phyloP scores from a whole-genome alignment of 2,329 filamentous ascomycete species.

The Alternaria brassicicola region DNA sequence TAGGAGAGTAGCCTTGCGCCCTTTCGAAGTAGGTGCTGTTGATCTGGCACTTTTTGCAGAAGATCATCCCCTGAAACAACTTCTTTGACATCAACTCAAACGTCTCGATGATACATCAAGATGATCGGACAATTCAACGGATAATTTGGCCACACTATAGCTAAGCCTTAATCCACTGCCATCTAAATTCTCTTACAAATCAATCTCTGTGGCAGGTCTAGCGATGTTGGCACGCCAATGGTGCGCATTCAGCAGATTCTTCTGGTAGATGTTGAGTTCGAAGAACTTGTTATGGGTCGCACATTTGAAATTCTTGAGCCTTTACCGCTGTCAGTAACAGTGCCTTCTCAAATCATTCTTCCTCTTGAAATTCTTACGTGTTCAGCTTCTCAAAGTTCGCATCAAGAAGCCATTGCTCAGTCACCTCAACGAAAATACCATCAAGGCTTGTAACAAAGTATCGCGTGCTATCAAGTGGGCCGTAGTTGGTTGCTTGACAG shows the following conservation, averaged over 20 bases:
- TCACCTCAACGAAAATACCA: slow-evolving; percentile 43
- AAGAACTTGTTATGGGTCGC: slow-evolving; percentile 55
- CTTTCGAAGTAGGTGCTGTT: no score
- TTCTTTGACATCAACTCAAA: no score
- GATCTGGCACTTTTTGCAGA: no score
- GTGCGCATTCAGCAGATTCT: slow-evolving; percentile 54
- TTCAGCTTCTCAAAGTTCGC: slow-evolving; percentile 56
- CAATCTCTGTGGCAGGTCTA: slow-evolving; percentile 50
- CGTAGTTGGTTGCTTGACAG: slow-evolving; percentile 56
- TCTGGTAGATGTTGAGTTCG: slow-evolving; percentile 58
- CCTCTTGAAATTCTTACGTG: slow-evolving; percentile 32
- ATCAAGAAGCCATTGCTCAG: slow-evolving; percentile 49
- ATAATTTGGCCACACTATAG: no score
- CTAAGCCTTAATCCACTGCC: background rate
- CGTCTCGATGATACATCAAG: background rate
- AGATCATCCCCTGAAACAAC: no score
- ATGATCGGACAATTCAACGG: background rate
- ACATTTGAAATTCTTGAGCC: slow-evolving; percentile 58
- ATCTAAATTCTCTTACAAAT: slow-evolving; percentile 18
- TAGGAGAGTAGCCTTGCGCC: no score
- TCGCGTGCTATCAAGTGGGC: slow-evolving; percentile 52
- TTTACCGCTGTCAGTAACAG: slow-evolving; percentile 22
- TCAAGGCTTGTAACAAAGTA: slow-evolving; percentile 47
- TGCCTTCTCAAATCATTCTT: background rate
- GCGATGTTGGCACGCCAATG: slow-evolving; percentile 55